These are phyloP conservation scores for Acanthamoeba triangularis DNA, from an alignment of 208 protist genomes.

Conservation along the genomic window DNA sequence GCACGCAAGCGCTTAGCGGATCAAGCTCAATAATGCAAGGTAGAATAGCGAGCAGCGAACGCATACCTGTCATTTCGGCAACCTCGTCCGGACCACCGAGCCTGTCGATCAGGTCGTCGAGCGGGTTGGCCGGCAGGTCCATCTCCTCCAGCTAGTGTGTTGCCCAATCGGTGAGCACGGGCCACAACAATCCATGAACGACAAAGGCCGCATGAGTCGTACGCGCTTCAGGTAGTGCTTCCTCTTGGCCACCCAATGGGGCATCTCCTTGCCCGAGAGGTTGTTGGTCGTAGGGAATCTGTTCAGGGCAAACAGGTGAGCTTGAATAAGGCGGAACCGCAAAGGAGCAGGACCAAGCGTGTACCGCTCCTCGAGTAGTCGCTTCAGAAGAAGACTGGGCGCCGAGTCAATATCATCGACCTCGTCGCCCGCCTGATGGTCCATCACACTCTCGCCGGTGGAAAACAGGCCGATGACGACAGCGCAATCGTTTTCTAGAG, in stretches of 20 bases:
- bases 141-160: not conserved
- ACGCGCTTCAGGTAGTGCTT: slow-evolving; percentile 33
- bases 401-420: slow-evolving; percentile 25
- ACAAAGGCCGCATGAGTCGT: not conserved
- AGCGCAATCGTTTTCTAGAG: slow-evolving; percentile 12
- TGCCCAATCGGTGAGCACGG: not conserved
- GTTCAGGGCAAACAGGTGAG: rapidly evolving
- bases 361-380: slow-evolving; percentile 37
- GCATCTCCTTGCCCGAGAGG: not conserved
- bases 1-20: not conserved
- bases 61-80: not conserved
- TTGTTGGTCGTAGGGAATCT: slow-evolving; percentile 12
- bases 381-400: not conserved
- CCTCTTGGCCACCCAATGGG: slow-evolving; percentile 14
- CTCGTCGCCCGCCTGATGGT: slow-evolving; percentile 16
- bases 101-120: slow-evolving; percentile 60
- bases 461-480: slow-evolving; percentile 75
- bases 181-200: not conserved
- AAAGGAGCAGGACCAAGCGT: not conserved
- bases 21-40: not conserved
- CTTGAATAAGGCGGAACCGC: not conserved
- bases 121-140: slow-evolving; percentile 36
- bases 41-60: not conserved
- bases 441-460: slow-evolving; percentile 68
- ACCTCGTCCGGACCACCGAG: not conserved